Conservation (phyloP, 176 grass and related monocot genomes). For the Phragmites australis region DNA sequence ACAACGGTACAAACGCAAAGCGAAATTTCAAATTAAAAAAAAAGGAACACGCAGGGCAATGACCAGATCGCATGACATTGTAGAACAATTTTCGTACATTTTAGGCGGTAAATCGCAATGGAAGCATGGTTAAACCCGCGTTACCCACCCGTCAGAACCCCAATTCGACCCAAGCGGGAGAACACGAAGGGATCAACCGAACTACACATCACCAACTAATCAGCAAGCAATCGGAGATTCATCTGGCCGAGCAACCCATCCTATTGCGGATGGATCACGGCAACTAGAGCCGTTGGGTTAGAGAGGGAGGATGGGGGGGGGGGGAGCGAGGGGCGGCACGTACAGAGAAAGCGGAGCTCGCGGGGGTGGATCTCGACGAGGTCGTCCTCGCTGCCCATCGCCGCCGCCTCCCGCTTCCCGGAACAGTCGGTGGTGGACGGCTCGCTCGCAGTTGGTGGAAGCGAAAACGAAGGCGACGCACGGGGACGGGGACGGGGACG, state of each 20-base stretch:
- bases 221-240: background rate
- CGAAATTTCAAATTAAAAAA: background rate
- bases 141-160: slow-evolving; percentile 1
- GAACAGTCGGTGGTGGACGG: background rate
- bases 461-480: background rate
- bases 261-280: background rate
- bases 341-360: slow-evolving; percentile 82
- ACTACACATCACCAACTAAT: background rate
- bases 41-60: background rate
- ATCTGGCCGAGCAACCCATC: background rate
- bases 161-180: background rate
- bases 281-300: background rate
- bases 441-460: too few relatives aligned
- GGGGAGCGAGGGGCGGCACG: background rate
- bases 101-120: background rate
- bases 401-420: background rate
- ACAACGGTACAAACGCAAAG: background rate
- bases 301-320: background rate
- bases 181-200: background rate
- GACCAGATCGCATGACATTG: background rate
- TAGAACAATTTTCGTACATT: too few relatives aligned
- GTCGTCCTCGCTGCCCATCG: slow-evolving; percentile 48
- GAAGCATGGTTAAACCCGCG: background rate
- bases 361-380: slow-evolving; percentile 71
- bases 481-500: too few relatives aligned